Percentiles rank a stretch among this genome's conserved stretches.
Evolutionary conservation across 2,329 filamentous ascomycete genomes (phyloP).

Genomic region (Sphaerulina vaccinii): DNA sequence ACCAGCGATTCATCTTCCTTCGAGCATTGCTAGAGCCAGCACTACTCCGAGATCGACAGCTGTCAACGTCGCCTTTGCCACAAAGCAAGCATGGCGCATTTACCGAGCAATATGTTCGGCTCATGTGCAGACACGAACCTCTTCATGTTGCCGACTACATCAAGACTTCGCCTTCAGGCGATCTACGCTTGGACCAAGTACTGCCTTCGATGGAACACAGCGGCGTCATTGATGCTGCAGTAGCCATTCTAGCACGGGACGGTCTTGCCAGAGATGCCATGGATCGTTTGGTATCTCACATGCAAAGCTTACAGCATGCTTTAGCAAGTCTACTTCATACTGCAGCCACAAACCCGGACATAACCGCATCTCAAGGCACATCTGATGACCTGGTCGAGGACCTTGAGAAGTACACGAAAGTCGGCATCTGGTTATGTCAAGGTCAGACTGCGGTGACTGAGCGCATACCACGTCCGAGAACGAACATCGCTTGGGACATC

Average conservation of each 20-base stretch:
- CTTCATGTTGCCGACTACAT: constrained; percentile 83
- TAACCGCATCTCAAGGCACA: constrained; percentile 60
- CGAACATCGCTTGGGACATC: constrained; percentile 44
- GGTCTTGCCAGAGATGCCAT: constrained; percentile 82
- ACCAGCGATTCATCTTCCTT: constrained; percentile 74
- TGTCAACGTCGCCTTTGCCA: constrained; percentile 32
- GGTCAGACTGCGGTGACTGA: constrained; percentile 66
- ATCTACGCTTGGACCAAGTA: constrained; percentile 75
- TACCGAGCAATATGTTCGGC: constrained; percentile 78
- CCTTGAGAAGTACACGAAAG: constrained; percentile 83
- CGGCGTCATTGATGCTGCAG: constrained; percentile 87
- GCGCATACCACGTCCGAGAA: constrained; percentile 35
- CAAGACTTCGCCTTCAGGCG: constrained; percentile 68
- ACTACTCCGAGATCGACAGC: constrained; percentile 34
- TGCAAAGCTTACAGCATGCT: constrained; percentile 75
- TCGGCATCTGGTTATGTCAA: constrained; percentile 95
- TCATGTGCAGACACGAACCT: constrained; percentile 86
- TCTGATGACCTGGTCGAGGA: constrained; percentile 72
- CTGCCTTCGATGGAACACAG: constrained; percentile 85
- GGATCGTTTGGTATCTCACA: constrained; percentile 76
- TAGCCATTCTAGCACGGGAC: constrained; percentile 85
- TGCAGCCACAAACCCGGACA: constrained; percentile 56
- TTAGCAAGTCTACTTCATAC: constrained; percentile 71
- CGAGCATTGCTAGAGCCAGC: constrained; percentile 69
- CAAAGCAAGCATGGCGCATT: constrained; percentile 54